Evolutionary conservation across 2,329 filamentous ascomycete species (phyloP), one percentile per base, ranked within the genome.

Genomic region (Penicillium palitans): DNA sequence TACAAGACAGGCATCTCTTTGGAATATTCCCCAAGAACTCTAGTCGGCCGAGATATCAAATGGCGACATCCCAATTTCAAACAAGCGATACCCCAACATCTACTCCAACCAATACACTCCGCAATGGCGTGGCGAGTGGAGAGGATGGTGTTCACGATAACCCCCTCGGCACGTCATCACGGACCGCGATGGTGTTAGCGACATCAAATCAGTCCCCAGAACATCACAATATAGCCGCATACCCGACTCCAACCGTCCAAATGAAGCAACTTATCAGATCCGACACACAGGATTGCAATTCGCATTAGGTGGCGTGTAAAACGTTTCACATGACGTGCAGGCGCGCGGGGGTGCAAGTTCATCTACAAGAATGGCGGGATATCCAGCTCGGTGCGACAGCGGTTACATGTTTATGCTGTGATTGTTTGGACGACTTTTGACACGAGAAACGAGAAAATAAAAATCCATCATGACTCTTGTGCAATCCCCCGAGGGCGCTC

Each of bases 71-170:
- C 10, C 5, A 21, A 19, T 39, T n/a, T 17, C 29, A 33, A 24
- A 31, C 19, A 24, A 24, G 24, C 9, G 8, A 53, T 31, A 44
- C 39, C 50, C 39, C 50, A 27, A 27, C 27, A 29, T 17, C 17
- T 39, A 56, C 50, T 27, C 57, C 50, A 21, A 50, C 58, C 48
- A 29, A 17, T 47, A 41, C 41, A 29, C 50, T 46, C 51, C 31
- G 41, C 53, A 59, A 64, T 66, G 50, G 63, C 65, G 65, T 61
- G 52, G 57, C 12, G 37, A 62, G 65, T 63, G 65, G 65, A 57
- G 61, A 51, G 35, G 29, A 66, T 52, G 56, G 55, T 49, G 46
- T 48, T 48, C 46, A n/a, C 46, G 50, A 58, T 29, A 63, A 54
- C 48, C 51, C 41, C 42, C 42, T 45, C 45, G 51, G 59, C 56